Conservation (phyloP, 768 basidiomycete genomes). For the Suillus luteus region DNA sequence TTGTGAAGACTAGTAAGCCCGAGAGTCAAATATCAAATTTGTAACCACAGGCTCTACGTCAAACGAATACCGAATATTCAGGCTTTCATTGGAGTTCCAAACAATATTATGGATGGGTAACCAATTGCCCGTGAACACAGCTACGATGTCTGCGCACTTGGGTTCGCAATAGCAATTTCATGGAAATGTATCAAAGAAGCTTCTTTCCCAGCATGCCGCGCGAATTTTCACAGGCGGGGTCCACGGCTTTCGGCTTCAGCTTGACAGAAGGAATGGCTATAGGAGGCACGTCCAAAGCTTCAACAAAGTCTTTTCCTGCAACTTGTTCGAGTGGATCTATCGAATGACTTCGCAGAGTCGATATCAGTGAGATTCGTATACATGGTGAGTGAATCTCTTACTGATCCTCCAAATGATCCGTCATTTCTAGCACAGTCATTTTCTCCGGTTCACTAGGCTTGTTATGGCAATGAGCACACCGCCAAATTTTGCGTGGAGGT, state of each 20-base stretch:
- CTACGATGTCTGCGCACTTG: background rate
- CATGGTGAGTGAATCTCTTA: background rate
- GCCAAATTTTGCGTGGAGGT: slow-evolving; percentile 4
- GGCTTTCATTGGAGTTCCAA: background rate
- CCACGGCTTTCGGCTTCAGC: slow-evolving; percentile 1
- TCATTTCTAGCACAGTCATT: slow-evolving; percentile 3
- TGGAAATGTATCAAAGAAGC: background rate
- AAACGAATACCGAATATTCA: background rate
- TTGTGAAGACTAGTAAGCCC: background rate
- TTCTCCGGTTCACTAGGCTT: slow-evolving; percentile 1
- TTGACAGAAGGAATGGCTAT: background rate
- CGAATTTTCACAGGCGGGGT: background rate
- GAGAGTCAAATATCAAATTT: background rate
- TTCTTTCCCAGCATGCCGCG: background rate
- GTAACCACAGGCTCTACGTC: background rate
- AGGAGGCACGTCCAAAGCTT: slow-evolving; percentile 5
- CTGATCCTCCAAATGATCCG: slow-evolving; percentile 1
- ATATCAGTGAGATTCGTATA: background rate
- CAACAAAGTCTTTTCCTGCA: background rate
- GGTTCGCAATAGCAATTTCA: background rate
- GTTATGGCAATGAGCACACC: background rate
- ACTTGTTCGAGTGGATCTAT: background rate
- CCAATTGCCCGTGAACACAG: background rate
- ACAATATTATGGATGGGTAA: background rate
- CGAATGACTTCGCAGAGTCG: background rate